These are phyloP conservation scores for Exsudoporus floridanus DNA, from an alignment of 1,284 basidiomycete genomes.

Conservation along the genomic window DNA sequence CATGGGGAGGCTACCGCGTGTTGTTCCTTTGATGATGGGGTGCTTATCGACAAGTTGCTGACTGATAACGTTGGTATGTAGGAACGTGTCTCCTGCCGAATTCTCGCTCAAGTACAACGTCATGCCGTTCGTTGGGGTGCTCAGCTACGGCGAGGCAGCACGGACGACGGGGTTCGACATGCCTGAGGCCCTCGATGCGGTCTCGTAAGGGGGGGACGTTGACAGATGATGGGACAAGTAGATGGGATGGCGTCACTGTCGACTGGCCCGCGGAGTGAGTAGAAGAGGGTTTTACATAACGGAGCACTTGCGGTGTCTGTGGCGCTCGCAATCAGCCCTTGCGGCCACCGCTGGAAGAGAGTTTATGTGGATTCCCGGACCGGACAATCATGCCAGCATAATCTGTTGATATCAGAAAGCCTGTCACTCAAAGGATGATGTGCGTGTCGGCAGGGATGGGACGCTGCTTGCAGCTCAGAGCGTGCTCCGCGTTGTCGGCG, in stretches of 20 bases:
- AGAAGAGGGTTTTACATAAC: constrained; percentile 19
- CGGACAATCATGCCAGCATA: constrained; percentile 2
- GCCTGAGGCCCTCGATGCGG: constrained; percentile 43
- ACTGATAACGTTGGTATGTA: constrained; percentile 35
- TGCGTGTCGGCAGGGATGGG: constrained; percentile 7
- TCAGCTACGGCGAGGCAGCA: constrained; percentile 76
- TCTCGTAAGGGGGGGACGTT: constrained; percentile 21
- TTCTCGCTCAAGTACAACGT: constrained; percentile 86
- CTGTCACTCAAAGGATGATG: constrained; percentile 21
- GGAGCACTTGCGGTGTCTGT: constrained; percentile 12
- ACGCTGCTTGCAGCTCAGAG: constrained; percentile 19
- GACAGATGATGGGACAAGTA: constrained; percentile 4
- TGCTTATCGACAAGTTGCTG: constrained; percentile 19
- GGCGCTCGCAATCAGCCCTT: constrained; percentile 16
- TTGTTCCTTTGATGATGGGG: constrained; percentile 15
- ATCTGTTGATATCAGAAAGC: constrained; percentile 17
- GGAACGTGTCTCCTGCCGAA: constrained; percentile 61
- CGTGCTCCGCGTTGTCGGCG: constrained; percentile 22
- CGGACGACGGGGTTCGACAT: constrained; percentile 58
- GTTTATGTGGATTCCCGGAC: not conserved
- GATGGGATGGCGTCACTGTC: constrained; percentile 20
- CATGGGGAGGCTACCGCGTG: constrained; percentile 21
- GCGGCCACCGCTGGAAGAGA: constrained; percentile 1
- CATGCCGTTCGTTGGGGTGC: constrained; percentile 84
- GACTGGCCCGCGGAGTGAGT: constrained; percentile 20